Base-by-base conservation (phyloP, 2,329 filamentous ascomycete species). In the Sordariomycetes sp. region DNA sequence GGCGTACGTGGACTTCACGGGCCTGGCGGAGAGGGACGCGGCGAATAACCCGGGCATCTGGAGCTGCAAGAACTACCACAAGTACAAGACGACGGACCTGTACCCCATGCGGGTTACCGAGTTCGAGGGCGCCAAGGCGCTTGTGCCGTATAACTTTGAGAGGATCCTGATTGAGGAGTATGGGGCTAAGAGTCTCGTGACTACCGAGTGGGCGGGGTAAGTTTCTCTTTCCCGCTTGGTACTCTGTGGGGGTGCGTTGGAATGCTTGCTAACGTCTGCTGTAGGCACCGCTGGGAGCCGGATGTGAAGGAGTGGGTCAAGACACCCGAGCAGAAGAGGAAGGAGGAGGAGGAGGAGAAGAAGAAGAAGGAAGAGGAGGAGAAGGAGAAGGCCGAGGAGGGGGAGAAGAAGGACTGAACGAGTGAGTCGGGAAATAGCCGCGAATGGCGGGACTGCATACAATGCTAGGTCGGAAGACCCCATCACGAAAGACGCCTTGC, bases 1-100 rank as follows among this genome's bases (percentile, higher is more conserved):
- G 53, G 77, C 92, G 65, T 95, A 87, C 68, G 84, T 94, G 68
- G 89, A 94, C 68, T 90, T 95, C 65, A 94, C 89, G 1, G 88
- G 81, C 13, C 71, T 94, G 39, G 80, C 81, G 55, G 85, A 90
- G 72, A 80, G 85, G 22, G 76, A 89, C 35, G 77, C 80, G 0
- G 72, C 74, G 17, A 69, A 68, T 2, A 64, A 72, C 22, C 86
- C 87, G 0, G 86, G 86, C 7, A 68, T 87, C 34, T 88, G 86
- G 81, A 83, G 81, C 64, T 92, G 88, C 72, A 92, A 92, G 74
- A 91, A 94, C 66, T 78, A 79, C 64, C 89, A 95, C 70, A 74
- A 76, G 52, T 94, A 94, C 68, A 70, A 73, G 50, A 83, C 79
- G 28, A 72, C 73, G n/a, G 87, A 94, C 63, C 73, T 94, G 13